Evolutionary conservation across 352 stramenopile genomes (phyloP).

Genomic region (Phytophthora tentaculata): DNA sequence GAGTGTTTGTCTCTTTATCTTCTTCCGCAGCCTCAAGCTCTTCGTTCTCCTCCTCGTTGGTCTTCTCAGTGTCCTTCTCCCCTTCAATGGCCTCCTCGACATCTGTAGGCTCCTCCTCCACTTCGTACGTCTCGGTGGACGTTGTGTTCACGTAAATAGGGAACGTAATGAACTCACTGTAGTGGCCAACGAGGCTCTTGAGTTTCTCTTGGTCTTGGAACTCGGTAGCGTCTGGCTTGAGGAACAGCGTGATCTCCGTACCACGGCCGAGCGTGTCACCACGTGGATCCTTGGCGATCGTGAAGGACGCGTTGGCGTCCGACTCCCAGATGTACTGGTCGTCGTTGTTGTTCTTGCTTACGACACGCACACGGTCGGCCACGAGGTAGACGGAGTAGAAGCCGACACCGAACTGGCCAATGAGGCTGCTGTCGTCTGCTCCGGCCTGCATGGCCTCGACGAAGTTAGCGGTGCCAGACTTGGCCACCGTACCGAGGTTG

Average conservation of each 20-base stretch:
- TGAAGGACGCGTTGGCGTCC: slow-evolving; percentile 96
- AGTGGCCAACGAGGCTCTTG: slow-evolving; percentile 95
- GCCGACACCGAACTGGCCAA: slow-evolving; percentile 99
- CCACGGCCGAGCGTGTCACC: slow-evolving; percentile 96
- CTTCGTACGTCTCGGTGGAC: slow-evolving; percentile 91
- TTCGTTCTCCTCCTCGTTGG: slow-evolving; percentile 39
- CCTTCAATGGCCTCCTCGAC: slow-evolving; percentile 54
- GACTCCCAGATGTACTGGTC: slow-evolving; percentile 99
- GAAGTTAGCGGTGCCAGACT: slow-evolving; percentile 99
- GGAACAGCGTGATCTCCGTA: slow-evolving; percentile 99
- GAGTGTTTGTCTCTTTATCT: slow-evolving; percentile 59
- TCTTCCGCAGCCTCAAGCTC: slow-evolving; percentile 87
- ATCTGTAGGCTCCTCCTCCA: slow-evolving; percentile 86
- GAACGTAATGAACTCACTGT: slow-evolving; percentile 99
- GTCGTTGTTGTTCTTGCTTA: slow-evolving; percentile 98
- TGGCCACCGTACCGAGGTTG: slow-evolving; percentile 98
- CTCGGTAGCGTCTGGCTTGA: slow-evolving; percentile 98
- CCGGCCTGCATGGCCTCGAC: slow-evolving; percentile 94
- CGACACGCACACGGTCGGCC: slow-evolving; percentile 95
- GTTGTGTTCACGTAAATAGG: slow-evolving; percentile 98
- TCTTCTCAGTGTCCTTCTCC: slow-evolving; percentile 56
- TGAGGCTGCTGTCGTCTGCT: slow-evolving; percentile 94
- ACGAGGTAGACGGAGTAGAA: slow-evolving; percentile 99
- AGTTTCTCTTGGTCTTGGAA: slow-evolving; percentile 96
- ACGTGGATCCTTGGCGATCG: slow-evolving; percentile 94